These are phyloP conservation scores for Cyberlindnera americana DNA, from an alignment of 805 yeast genomes.

Conservation along the genomic window DNA sequence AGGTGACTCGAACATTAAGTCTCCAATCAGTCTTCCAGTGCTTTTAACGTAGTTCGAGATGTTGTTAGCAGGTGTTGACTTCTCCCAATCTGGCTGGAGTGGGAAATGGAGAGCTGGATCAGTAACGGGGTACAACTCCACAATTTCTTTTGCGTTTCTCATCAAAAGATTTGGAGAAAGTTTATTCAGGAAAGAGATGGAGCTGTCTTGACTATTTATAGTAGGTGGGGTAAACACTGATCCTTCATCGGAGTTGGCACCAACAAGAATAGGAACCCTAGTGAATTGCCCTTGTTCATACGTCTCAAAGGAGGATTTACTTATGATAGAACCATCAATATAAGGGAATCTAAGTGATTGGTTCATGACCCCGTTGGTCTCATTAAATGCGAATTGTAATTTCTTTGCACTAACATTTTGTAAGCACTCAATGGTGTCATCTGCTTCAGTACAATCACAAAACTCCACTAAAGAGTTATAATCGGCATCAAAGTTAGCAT, in stretches of 20 bases:
- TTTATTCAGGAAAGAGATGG: conserved; percentile 1
- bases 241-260: conserved; percentile 25
- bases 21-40: conserved; percentile 8
- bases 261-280: conserved; percentile 23
- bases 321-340: conserved; percentile 18
- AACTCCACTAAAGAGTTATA: conserved; percentile 9
- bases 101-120: not conserved
- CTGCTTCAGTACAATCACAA: conserved; percentile 13
- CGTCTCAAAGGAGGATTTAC: conserved; percentile 10
- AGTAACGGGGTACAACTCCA: not conserved
- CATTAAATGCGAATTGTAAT: conserved; percentile 10
- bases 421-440: conserved; percentile 13
- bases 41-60: conserved; percentile 1
- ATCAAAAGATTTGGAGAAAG: not conserved
- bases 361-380: conserved; percentile 12
- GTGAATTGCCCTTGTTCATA: conserved; percentile 13
- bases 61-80: conserved; percentile 2
- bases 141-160: not conserved
- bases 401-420: conserved; percentile 13
- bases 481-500: conserved; percentile 1
- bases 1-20: conserved; percentile 11
- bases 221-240: conserved; percentile 4
- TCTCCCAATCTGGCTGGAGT: conserved; percentile 1
- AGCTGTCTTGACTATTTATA: not conserved
- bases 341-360: conserved; percentile 5